Evolutionary conservation across 2,329 filamentous ascomycete species (phyloP), one percentile per base, ranked within the genome.

Genomic region (Ampelomyces quisqualis): DNA sequence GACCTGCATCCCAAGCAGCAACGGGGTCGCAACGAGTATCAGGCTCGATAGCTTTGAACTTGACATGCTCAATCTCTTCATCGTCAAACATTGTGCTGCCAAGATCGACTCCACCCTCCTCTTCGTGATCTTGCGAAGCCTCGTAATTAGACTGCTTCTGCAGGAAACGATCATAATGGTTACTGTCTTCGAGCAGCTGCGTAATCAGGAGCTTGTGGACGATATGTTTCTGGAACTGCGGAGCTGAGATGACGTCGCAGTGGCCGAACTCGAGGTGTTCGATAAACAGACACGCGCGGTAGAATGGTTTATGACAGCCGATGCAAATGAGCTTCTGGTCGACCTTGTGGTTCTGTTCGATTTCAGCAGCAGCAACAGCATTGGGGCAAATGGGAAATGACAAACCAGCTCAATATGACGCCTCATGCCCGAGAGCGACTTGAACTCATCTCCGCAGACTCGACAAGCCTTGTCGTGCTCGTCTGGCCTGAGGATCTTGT

Each of bases 381-480:
- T 47, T 10, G 49, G 42, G 18, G 17, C 5, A 5, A n/a, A 9
- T 17, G 18, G 10, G 29, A 21, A 11, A 10, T 11, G 14, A 55
- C 70, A 56, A 55, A 80, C 78, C 49, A 70, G 59, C 39, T 70
- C 66, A n/a, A 80, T 70, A 48, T 84, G 80, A 14, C 54, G 54
- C 38, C 75, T 72, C 8, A 77, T 68, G 1, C 78, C 80, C 15
- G 70, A 70, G 2, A 72, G 66, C 19, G 72, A 78, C 45, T 74
- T 73, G 62, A 80, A 82, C 28, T 82, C 78, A 7, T 72, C 58
- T 9, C 75, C 77, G 38, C 80, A 83, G 28, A 80, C 68, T 9
- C 77, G 74, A 57, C 80, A 84, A 35, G 72, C 73, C 31, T 77
- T 74, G 46, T 79, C 74, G 20, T 68, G 70, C 2, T 67, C 56